Percentiles rank a stretch among this genome's conserved stretches.
phyloP scores from a whole-genome alignment of 345 rosid species.

The Citrus maxima region DNA sequence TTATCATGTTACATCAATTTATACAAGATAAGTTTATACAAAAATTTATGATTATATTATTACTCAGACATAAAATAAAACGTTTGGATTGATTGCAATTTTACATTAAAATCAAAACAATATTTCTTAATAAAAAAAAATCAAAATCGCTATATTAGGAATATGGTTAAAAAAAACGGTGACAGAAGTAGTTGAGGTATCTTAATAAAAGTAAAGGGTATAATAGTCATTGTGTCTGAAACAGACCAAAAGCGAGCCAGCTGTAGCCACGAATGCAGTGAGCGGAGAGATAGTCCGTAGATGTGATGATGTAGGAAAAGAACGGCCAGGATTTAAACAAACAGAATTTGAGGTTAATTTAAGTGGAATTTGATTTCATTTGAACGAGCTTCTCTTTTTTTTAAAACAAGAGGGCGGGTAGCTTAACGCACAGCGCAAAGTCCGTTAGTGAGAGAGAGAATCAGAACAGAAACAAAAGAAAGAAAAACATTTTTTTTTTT shows the following conservation, averaged over 20 bases:
- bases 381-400: slow-evolving; percentile 18
- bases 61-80: not conserved
- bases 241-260: slow-evolving; percentile 35
- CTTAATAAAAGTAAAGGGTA: not conserved
- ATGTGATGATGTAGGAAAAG: not conserved
- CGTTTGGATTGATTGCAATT: not conserved
- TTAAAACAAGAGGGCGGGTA: slow-evolving; percentile 46
- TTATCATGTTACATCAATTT: too few relatives aligned
- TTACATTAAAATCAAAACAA: not conserved
- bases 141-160: not conserved
- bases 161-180: not conserved
- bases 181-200: too few relatives aligned
- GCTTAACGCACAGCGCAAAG: slow-evolving; percentile 8
- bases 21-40: rapidly evolving
- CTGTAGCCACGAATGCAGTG: slow-evolving; percentile 28
- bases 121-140: not conserved
- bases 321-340: slow-evolving; percentile 35
- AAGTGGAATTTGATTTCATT: slow-evolving; percentile 38
- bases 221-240: not conserved
- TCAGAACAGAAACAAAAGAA: not conserved
- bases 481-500: not conserved
- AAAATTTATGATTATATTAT: rapidly evolving
- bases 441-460: not conserved
- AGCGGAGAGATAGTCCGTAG: slow-evolving; percentile 22
- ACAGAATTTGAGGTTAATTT: slow-evolving; percentile 32